These are phyloP conservation scores for Mycena filopes DNA, from an alignment of 768 basidiomycete genomes.

Conservation along the genomic window DNA sequence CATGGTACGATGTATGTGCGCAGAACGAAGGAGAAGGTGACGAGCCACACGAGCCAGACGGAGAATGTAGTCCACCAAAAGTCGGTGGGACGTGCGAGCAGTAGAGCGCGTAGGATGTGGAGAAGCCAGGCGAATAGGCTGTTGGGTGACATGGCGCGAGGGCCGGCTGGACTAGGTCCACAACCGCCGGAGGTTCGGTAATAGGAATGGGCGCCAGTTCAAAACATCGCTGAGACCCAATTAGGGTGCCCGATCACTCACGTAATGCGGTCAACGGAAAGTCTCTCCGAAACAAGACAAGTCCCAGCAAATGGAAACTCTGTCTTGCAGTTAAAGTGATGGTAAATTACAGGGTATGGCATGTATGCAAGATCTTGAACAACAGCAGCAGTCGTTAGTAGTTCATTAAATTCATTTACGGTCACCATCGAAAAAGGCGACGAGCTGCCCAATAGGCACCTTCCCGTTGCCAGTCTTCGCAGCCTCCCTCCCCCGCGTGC, in stretches of 20 bases:
- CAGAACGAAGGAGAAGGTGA: slow-evolving; percentile 66
- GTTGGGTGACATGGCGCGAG: slow-evolving; percentile 9
- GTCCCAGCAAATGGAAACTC: no score
- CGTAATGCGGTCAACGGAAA: no score
- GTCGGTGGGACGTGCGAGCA: slow-evolving; percentile 29
- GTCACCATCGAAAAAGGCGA: slow-evolving; percentile 85
- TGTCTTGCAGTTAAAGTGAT: not conserved
- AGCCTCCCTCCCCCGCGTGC: slow-evolving; percentile 45
- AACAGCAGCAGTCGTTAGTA: slow-evolving; percentile 15
- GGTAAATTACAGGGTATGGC: slow-evolving; percentile 17
- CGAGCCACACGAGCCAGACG: slow-evolving; percentile 61
- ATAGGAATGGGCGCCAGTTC: not conserved
- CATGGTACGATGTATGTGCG: slow-evolving; percentile 77
- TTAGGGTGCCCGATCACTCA: no score
- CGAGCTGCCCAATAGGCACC: slow-evolving; percentile 79
- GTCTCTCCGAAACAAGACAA: no score
- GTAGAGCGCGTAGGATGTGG: slow-evolving; percentile 22
- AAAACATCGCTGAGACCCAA: not conserved
- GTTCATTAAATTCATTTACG: slow-evolving; percentile 42
- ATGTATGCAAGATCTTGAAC: slow-evolving; percentile 24
- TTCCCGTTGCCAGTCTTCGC: slow-evolving; percentile 64
- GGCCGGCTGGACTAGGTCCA: slow-evolving; percentile 6
- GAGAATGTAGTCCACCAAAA: slow-evolving; percentile 54
- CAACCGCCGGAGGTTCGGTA: not conserved
- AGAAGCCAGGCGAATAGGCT: slow-evolving; percentile 12